Conservation (phyloP, 768 basidiomycete genomes). For the Lentinula guzmanii region DNA sequence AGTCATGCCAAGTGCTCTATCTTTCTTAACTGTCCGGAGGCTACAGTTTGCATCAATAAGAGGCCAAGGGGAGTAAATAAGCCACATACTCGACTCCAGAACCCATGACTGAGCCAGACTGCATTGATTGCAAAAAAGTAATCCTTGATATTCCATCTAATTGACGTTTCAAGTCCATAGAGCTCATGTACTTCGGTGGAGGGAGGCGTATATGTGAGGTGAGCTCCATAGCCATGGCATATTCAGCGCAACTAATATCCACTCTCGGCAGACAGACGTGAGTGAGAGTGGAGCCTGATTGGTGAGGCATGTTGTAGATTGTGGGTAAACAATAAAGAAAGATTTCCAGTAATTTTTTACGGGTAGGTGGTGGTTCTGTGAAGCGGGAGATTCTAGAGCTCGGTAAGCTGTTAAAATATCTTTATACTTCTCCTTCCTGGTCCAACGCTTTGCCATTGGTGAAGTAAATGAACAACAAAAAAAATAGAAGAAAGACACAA, state of each 20-base stretch:
- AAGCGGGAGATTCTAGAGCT: background rate
- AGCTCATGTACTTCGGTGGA: background rate
- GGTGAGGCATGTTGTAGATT: background rate
- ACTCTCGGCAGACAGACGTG: background rate
- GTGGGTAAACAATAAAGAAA: background rate
- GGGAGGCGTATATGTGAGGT: background rate
- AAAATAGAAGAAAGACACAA: too few relatives aligned
- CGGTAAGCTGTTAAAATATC: background rate
- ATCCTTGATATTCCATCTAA: background rate
- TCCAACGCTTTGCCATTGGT: too few relatives aligned
- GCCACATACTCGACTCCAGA: too few relatives aligned
- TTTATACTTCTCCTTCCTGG: too few relatives aligned
- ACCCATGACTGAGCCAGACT: too few relatives aligned
- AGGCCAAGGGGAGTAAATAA: too few relatives aligned
- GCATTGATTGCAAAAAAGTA: too few relatives aligned
- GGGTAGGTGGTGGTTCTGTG: background rate
- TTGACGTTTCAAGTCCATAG: background rate
- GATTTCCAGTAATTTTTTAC: background rate
- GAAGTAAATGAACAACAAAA: too few relatives aligned
- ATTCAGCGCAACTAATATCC: background rate
- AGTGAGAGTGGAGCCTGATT: background rate
- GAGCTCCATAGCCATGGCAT: background rate
- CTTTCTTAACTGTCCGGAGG: background rate
- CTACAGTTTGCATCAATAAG: background rate
- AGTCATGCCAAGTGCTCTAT: background rate